Base-by-base conservation (phyloP, 1,284 basidiomycete species). In the Leccinum pachyderme region DNA sequence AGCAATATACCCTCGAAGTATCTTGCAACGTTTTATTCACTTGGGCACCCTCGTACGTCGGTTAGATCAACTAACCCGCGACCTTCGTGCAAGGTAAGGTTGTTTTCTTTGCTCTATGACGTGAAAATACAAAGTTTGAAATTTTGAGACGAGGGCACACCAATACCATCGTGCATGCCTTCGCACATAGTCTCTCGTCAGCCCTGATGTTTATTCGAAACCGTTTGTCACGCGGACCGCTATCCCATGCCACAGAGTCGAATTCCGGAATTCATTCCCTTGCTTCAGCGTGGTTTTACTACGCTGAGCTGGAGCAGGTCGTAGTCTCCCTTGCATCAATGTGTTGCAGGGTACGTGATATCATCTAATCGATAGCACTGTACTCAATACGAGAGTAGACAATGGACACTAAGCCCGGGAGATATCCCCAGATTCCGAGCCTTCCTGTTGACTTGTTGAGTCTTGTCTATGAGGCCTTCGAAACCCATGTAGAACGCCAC, bases 31-130 rank as follows among this genome's bases (percentile, higher is more conserved):
- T 9, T 89, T 89, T 65, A 56, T 87, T 39, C 77, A 72, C 5
- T 82, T 89, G 50, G 89, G 89, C 2, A 81, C 81, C 2, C 65
- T 82, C 2, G 65, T 86, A 49, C 81, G 87, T 49, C 79, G 88
- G n/a, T 62, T 90, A 4, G 87, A 91, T 48, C 68, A 72, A 1
- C 63, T 87, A 12, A 61, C 81, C 4, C 66, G 66, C n/a, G 56
- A 61, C 5, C 64, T 83, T 35, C 75, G 77, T 47, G 60, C 59
- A 32, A 79, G 74, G 86, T 86, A 59, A 57, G 65, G 12, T 8
- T 8, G 2, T 32, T n/a, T 24, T 52, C 48, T 35, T 2, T 12
- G 25, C 24, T 43, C 29, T 47, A 7, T 2, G 28, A 45, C 15
- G 44, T 51, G 32, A 39, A 51, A 29, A 47, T 25, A 46, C 15